phyloP scores from a whole-genome alignment of 1,284 basidiomycete species.

The Leccinum griseonigrum region DNA sequence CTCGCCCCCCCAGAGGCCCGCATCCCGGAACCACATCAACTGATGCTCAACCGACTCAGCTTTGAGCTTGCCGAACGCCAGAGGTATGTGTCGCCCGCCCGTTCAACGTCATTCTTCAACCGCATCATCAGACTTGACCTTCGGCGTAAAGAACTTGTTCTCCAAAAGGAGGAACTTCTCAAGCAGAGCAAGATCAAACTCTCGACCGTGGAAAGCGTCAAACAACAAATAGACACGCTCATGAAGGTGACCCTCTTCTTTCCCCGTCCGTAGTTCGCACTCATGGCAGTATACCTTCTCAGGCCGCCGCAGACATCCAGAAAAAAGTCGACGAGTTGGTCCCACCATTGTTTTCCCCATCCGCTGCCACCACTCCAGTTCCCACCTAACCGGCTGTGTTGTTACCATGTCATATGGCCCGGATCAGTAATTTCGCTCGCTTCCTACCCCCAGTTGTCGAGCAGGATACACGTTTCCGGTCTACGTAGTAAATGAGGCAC shows the following conservation, averaged over 20 bases:
- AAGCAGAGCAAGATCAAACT: conserved; percentile 68
- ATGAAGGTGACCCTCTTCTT: conserved; percentile 53
- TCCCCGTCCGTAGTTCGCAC: conserved; percentile 7
- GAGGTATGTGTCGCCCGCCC: conserved; percentile 43
- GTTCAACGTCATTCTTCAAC: conserved; percentile 5
- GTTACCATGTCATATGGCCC: neutral
- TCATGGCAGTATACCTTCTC: conserved; percentile 14
- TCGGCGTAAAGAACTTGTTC: conserved; percentile 58
- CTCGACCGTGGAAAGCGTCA: conserved; percentile 69
- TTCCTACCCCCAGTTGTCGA: conserved; percentile 8
- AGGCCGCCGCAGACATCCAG: conserved; percentile 69
- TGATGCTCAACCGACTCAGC: conserved; percentile 78
- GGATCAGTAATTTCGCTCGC: neutral
- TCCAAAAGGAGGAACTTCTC: conserved; percentile 69
- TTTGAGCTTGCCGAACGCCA: conserved; percentile 82
- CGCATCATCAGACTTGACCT: conserved; percentile 54
- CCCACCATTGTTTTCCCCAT: conserved; percentile 36
- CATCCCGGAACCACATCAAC: conserved; percentile 65
- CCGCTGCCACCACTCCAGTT: conserved; percentile 25
- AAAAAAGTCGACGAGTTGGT: conserved; percentile 73
- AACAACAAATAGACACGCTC: conserved; percentile 66
- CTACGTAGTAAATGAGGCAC: conserved; percentile 7
- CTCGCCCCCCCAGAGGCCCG: conserved; percentile 67
- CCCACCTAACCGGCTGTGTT: conserved; percentile 15
- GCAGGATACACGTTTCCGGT: conserved; percentile 3